A percentile compares a stretch with the other conserved stretches of the same genome.
phyloP scores from a whole-genome alignment of 2,329 filamentous ascomycete genomes.

The Ceratocystis harringtonii region DNA sequence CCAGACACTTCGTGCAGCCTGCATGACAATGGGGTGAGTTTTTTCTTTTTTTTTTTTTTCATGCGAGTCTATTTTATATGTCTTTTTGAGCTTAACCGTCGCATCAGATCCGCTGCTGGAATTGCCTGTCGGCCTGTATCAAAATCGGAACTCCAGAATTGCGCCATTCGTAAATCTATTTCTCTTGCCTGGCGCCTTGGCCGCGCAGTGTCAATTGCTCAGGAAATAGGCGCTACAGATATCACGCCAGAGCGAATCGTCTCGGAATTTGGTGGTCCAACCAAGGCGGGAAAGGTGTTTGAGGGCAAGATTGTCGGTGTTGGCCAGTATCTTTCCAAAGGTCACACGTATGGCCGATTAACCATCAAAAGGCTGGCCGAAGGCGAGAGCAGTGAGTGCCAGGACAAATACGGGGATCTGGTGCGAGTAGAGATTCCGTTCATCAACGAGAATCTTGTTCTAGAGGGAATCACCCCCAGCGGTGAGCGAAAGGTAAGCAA shows the following conservation, averaged over 20 bases:
- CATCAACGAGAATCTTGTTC: constrained; percentile 43
- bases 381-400: constrained; percentile 24
- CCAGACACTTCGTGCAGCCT: constrained; percentile 15
- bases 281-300: constrained; percentile 20
- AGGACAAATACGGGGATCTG: constrained; percentile 17
- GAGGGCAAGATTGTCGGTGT: constrained; percentile 21
- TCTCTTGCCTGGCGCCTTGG: constrained; percentile 34
- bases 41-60: constrained; percentile 11
- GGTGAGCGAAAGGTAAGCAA: constrained; percentile 19
- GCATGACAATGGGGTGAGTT: constrained; percentile 17
- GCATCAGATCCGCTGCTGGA: constrained; percentile 25
- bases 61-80: background rate
- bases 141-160: constrained; percentile 23
- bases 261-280: constrained; percentile 26
- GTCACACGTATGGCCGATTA: constrained; percentile 25
- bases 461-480: constrained; percentile 19
- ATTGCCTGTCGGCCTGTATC: constrained; percentile 24
- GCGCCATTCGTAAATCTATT: constrained; percentile 25
- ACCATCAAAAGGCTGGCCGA: constrained; percentile 28
- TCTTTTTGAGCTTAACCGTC: constrained; percentile 8
- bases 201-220: constrained; percentile 32
- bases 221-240: constrained; percentile 29
- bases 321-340: constrained; percentile 14
- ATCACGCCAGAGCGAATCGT: constrained; percentile 27
- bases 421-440: constrained; percentile 34